phyloP scores from a whole-genome alignment of 768 basidiomycete genomes.

The Hirschioporus abietinus region DNA sequence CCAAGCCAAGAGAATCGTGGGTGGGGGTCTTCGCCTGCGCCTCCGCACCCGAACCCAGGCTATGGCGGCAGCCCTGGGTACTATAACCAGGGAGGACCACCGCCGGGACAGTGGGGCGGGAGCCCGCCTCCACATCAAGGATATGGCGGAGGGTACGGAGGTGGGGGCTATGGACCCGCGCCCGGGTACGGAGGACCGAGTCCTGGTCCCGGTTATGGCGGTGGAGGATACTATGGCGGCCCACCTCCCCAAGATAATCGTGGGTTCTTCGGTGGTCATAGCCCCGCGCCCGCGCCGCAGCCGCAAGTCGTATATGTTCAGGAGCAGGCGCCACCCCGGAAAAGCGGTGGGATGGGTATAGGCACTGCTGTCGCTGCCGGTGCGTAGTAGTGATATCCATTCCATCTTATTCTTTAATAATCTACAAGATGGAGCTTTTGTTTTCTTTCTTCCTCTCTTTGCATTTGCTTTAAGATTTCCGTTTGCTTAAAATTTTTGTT shows the following conservation, averaged over 20 bases:
- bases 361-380: slow-evolving; percentile 44
- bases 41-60: slow-evolving; percentile 18
- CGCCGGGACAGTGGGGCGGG: slow-evolving; percentile 20
- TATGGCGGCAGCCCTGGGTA: slow-evolving; percentile 22
- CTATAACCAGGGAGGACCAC: slow-evolving; percentile 22
- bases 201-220: background rate
- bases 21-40: slow-evolving; percentile 18
- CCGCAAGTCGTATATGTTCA: slow-evolving; percentile 29
- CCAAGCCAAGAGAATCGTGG: slow-evolving; percentile 22
- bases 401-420: slow-evolving; percentile 1
- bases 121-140: slow-evolving; percentile 21
- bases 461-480: too few relatives aligned
- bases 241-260: slow-evolving; percentile 18
- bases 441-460: too few relatives aligned
- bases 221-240: slow-evolving; percentile 18
- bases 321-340: slow-evolving; percentile 33
- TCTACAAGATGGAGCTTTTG: slow-evolving; percentile 2
- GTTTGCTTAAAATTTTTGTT: background rate
- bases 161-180: background rate
- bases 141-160: slow-evolving; percentile 5
- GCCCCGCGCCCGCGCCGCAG: slow-evolving; percentile 11
- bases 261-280: slow-evolving; percentile 17
- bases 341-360: slow-evolving; percentile 46
- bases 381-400: slow-evolving; percentile 20
- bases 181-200: background rate